Evolutionary conservation across 1,284 basidiomycete genomes (phyloP), one percentile per base, ranked within the genome.

Genomic region (Leccinum pachyderme): DNA sequence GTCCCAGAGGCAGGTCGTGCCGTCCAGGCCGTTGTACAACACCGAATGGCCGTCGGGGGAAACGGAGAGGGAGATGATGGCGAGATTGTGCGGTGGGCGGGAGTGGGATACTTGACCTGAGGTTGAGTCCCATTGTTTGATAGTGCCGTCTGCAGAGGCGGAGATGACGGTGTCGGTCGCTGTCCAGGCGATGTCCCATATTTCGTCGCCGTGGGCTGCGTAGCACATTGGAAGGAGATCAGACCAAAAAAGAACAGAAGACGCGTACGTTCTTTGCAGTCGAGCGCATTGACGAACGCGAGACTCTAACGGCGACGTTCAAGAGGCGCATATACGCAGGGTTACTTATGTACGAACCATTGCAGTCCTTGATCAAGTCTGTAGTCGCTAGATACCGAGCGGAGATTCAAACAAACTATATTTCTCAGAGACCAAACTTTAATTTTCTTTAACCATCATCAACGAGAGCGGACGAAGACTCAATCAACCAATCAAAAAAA

Each of bases 381-480:
- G 11, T 31, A 11, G 11, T 37, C n/a, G 35, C 15, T 74, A 51
- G 59, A 65, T 59, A 53, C 81, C 81, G 78, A 63, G 68, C 84
- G 78, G 84, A 76, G 75, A 63, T 72, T 72, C 4, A 81, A 83
- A 53, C 9, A 1, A 22, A n/a, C 1, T 8, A 53, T 56, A 60
- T 60, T 46, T 50, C 25, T 45, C 24, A 18, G 18, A 18, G 46
- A n/a, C 15, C 51, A 56, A 82, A 84, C 81, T 70, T 74, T 80
- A 76, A 76, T 73, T n/a, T 73, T 66, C 68, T 72, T 64, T 73
- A 11, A 8, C 5, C 13, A 39, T 39, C 86, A 89, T 91, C 87
- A 82, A 91, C 87, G 88, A 92, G 76, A 88, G 91, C 89, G 90
- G 87, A 93, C 81, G 90, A 93, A 85, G 90, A 91, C 90, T 87